phyloP scores from a whole-genome alignment of 495 filamentous ascomycete species.

The Aspergillus hancockii region DNA sequence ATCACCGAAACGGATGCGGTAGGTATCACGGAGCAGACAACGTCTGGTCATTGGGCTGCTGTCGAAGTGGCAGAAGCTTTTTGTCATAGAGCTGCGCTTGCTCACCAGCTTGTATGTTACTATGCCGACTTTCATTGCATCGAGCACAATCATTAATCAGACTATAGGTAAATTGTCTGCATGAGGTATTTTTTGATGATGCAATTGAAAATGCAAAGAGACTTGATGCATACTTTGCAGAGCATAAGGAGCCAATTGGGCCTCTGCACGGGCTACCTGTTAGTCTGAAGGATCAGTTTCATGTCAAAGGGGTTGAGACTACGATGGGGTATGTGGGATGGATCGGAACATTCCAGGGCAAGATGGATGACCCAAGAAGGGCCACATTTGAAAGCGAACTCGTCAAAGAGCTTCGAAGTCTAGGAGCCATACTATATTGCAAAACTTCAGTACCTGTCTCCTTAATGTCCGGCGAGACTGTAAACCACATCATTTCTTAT shows the following conservation, averaged over 20 bases:
- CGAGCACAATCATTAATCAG: neutral
- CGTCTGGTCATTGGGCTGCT: constrained; percentile 45
- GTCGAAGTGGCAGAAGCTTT: constrained; percentile 57
- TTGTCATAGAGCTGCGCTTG: constrained; percentile 56
- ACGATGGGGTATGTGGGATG: constrained; percentile 62
- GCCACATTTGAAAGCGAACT: constrained; percentile 49
- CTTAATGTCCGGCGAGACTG: constrained; percentile 62
- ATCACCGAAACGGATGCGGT: constrained; percentile 57
- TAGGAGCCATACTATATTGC: constrained; percentile 64
- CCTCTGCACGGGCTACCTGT: constrained; percentile 67
- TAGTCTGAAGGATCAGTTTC: constrained; percentile 72
- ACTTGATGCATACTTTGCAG: constrained; percentile 57
- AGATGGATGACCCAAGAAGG: constrained; percentile 39
- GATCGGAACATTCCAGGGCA: constrained; percentile 55
- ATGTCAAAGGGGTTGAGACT: constrained; percentile 64
- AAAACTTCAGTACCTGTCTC: constrained; percentile 65
- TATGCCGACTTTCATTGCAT: neutral
- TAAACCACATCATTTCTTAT: constrained; percentile 56
- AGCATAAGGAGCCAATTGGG: constrained; percentile 50
- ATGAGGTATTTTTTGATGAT: constrained; percentile 63
- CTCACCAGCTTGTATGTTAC: constrained; percentile 53
- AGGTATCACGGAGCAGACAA: constrained; percentile 49
- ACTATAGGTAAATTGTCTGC: constrained; percentile 55
- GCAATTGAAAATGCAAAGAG: constrained; percentile 59
- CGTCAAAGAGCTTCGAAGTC: constrained; percentile 51